phyloP scores from a whole-genome alignment of 2,329 filamentous ascomycete species.

The Macrophomina pseudophaseolina region DNA sequence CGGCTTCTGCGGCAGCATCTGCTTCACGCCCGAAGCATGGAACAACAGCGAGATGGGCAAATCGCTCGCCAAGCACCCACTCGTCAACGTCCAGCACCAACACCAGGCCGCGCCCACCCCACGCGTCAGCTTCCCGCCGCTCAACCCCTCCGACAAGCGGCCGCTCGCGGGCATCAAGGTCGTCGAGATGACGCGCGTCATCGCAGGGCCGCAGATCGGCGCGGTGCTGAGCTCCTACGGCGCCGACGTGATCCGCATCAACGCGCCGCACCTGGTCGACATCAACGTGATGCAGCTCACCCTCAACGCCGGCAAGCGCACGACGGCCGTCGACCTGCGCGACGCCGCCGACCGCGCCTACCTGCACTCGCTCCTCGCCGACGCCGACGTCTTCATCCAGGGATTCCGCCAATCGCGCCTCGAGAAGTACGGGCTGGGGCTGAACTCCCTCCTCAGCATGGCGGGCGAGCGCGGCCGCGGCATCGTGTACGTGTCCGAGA shows the following conservation, averaged over 20 bases:
- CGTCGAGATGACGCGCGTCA: conserved; percentile 49
- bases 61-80: conserved; percentile 47
- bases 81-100: conserved; percentile 47
- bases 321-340: conserved; percentile 54
- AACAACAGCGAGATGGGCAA: conserved; percentile 52
- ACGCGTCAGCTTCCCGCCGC: conserved; percentile 38
- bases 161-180: conserved; percentile 50
- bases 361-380: conserved; percentile 50
- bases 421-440: conserved; percentile 48
- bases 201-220: conserved; percentile 52
- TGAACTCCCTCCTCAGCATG: conserved; percentile 48
- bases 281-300: conserved; percentile 47
- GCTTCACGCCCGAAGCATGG: conserved; percentile 53
- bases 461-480: conserved; percentile 49
- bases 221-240: conserved; percentile 51
- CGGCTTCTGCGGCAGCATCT: conserved; percentile 52
- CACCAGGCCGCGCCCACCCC: conserved; percentile 43
- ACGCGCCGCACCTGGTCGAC: conserved; percentile 48
- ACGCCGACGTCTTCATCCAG: conserved; percentile 61
- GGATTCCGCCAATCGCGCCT: conserved; percentile 57
- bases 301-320: conserved; percentile 56
- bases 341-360: conserved; percentile 47
- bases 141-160: conserved; percentile 37
- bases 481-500: conserved; percentile 56
- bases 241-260: conserved; percentile 55